Base-by-base conservation (phyloP, 2,329 filamentous ascomycete genomes). In the Paecilomyces sp. region DNA sequence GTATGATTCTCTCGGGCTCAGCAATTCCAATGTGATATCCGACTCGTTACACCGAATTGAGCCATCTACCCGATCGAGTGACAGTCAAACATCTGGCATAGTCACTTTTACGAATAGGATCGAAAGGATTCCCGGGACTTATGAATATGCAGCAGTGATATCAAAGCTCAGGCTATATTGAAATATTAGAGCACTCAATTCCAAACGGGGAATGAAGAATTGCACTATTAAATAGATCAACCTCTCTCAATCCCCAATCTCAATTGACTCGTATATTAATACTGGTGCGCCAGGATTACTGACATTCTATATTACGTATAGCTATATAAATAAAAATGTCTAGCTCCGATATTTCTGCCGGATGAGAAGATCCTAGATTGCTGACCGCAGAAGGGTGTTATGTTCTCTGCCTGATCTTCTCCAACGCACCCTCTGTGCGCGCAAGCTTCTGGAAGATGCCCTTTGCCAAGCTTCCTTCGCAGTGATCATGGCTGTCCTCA, bases 391-490 rank as follows among this genome's bases (percentile, higher is more conserved):
- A 33, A 33, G 31, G 31, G 2, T 11, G 31, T 33, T 33, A 33
- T 33, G 61, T 65, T n/a, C 53, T 41, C 53, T 57, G 31, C 28
- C 60, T 59, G 22, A 63, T 59, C 25, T 54, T 59, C 41, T 62
- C 61, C 30, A 64, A 36, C 6, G 62, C 57, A 8, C 52, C 54
- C 12, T 64, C 63, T 1, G 57, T 58, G 25, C 33, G 57, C 52
- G 62, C 57, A 9, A 66, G 63, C 47, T 65, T 56, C 12, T 61
- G 52, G 33, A 67, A 67, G 41, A 47, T 47, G 8, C n/a, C 5
- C n/a, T 47, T 47, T 22, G 13, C 41, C 41, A 28, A 65, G 24
- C 47, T 55, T 30, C 62, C 63, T 28, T 60, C 56, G 33, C 56
- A 51, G 30, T 57, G 56, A 15, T 18, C 25, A 36, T 34, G 41